Conservation (phyloP, 2,329 filamentous ascomycete species). For the Aureobasidium sp. region DNA sequence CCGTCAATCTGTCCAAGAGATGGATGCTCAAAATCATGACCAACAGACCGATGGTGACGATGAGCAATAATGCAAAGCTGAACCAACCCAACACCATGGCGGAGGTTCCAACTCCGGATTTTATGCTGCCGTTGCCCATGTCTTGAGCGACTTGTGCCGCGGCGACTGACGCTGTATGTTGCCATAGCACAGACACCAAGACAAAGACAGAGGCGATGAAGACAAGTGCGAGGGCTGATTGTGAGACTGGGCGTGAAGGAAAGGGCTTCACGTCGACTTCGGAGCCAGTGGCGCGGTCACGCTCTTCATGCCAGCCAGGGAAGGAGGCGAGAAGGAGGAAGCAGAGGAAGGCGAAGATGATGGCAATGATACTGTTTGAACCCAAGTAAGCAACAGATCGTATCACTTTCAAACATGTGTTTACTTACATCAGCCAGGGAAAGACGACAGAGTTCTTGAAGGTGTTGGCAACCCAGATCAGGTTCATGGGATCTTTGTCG, state of each 20-base stretch:
- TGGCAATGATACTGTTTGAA: slow-evolving; percentile 74
- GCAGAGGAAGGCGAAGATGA: slow-evolving; percentile 94
- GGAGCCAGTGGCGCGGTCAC: slow-evolving; percentile 65
- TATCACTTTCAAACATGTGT: neutral
- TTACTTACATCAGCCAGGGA: slow-evolving; percentile 79
- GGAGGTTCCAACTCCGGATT: slow-evolving; percentile 80
- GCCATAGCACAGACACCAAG: slow-evolving; percentile 66
- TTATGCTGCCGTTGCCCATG: slow-evolving; percentile 81
- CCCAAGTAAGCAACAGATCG: neutral
- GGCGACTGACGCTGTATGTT: slow-evolving; percentile 94
- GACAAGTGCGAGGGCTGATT: slow-evolving; percentile 88
- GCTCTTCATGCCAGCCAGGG: slow-evolving; percentile 93
- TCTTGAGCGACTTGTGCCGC: slow-evolving; percentile 91
- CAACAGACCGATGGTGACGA: slow-evolving; percentile 88
- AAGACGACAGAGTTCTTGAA: slow-evolving; percentile 99
- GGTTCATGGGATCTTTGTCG: slow-evolving; percentile 90
- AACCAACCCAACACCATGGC: slow-evolving; percentile 99
- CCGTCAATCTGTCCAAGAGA: slow-evolving; percentile 58
- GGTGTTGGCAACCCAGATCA: slow-evolving; percentile 93
- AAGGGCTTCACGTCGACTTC: slow-evolving; percentile 92
- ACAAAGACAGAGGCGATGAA: slow-evolving; percentile 63
- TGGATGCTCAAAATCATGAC: slow-evolving; percentile 95
- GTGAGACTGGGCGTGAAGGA: slow-evolving; percentile 83
- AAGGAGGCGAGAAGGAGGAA: slow-evolving; percentile 93
- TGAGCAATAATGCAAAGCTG: slow-evolving; percentile 83